These are phyloP conservation scores for Thelephora ganbajun DNA, from an alignment of 768 basidiomycete species.

Conservation along the genomic window DNA sequence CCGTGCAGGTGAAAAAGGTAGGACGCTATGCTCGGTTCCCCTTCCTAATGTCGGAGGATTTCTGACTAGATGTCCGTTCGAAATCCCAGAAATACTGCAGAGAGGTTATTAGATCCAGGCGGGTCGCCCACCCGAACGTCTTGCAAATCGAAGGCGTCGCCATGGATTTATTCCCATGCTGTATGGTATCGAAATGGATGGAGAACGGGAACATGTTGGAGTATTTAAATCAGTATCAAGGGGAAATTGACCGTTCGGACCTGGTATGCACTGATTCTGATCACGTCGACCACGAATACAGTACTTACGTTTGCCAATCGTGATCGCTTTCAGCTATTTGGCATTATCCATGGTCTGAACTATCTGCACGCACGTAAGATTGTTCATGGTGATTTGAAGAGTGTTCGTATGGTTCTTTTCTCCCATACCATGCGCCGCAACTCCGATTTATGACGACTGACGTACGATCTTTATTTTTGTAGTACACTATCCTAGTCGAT, in stretches of 20 bases:
- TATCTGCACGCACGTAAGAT: constrained; percentile 1
- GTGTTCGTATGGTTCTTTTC: background rate
- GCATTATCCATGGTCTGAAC: background rate
- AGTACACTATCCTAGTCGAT: background rate
- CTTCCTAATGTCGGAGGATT: no score
- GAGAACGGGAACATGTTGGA: background rate
- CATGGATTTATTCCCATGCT: background rate
- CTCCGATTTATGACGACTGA: background rate
- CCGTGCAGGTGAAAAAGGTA: no score
- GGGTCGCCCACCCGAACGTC: background rate
- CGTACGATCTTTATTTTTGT: no score
- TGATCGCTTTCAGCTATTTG: background rate
- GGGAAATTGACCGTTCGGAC: no score
- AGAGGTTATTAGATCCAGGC: background rate
- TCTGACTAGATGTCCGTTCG: no score
- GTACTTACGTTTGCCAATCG: background rate
- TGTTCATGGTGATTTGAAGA: constrained; percentile 2
- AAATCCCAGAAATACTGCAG: background rate
- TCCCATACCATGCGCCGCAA: background rate
- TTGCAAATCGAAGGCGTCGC: background rate
- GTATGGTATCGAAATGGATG: background rate
- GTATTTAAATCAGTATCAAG: background rate
- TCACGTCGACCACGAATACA: background rate
- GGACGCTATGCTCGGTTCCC: no score
- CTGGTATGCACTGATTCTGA: background rate